Evolutionary conservation across 2,329 filamentous ascomycete genomes (phyloP).

Genomic region (Colletotrichum cereale): DNA sequence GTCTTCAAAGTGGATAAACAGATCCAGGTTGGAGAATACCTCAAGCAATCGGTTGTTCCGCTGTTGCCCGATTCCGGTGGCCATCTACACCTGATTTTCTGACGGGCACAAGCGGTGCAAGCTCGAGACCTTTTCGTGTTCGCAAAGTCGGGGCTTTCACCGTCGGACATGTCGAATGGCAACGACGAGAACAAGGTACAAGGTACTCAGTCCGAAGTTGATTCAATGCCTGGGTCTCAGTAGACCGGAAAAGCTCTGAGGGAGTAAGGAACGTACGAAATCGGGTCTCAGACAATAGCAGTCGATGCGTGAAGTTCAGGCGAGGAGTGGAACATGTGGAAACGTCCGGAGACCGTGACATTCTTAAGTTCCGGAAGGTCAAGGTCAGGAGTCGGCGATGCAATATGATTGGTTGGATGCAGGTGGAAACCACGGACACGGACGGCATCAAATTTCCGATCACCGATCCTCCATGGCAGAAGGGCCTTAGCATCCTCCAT

Average conservation of each 20-base stretch:
- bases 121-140: constrained; percentile 46
- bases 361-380: constrained; percentile 20
- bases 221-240: too few species aligned
- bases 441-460: neutral
- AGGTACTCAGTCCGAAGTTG: neutral
- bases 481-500: too few species aligned
- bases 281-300: too few species aligned
- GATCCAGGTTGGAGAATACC: constrained; percentile 40
- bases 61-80: constrained; percentile 42
- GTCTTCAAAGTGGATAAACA: neutral
- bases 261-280: neutral
- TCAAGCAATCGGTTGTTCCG: constrained; percentile 44
- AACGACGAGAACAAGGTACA: neutral
- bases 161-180: neutral
- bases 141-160: constrained; percentile 6
- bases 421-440: neutral
- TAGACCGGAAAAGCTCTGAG: neutral
- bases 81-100: constrained; percentile 55
- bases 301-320: neutral
- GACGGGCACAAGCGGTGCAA: constrained; percentile 50
- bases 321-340: constrained; percentile 2
- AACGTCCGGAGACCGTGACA: constrained; percentile 7
- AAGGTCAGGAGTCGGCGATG: neutral
- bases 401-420: constrained; percentile 13
- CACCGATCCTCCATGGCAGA: neutral